phyloP scores from a whole-genome alignment of 495 filamentous ascomycete genomes.

The Neurospora sp. region DNA sequence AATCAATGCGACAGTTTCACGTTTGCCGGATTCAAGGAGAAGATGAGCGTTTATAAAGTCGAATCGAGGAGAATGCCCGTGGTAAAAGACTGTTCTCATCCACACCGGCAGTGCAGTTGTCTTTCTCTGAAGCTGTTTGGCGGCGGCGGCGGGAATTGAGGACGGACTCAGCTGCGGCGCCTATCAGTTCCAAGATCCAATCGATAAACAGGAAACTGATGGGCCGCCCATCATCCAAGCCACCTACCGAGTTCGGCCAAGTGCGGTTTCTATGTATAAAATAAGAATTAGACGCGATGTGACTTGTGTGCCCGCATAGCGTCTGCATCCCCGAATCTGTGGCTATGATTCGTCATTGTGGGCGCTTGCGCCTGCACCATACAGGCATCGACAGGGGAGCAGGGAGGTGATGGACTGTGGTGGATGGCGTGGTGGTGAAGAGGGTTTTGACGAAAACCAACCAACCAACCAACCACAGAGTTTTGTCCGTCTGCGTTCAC shows the following conservation, averaged over 20 bases:
- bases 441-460: not conserved
- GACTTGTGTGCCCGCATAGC: slow-evolving; percentile 17
- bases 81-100: not conserved
- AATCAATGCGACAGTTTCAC: not conserved
- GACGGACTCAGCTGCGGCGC: not conserved
- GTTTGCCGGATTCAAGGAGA: not conserved
- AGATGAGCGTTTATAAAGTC: not conserved
- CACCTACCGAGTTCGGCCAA: not conserved
- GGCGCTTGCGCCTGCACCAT: slow-evolving; percentile 27
- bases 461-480: slow-evolving; percentile 1
- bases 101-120: not conserved
- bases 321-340: slow-evolving; percentile 1
- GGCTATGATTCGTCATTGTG: slow-evolving; percentile 10
- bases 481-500: not conserved
- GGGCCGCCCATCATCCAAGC: not conserved
- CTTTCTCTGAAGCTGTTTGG: not conserved
- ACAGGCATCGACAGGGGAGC: slow-evolving; percentile 8
- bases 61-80: not conserved
- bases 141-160: not conserved
- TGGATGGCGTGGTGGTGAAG: not conserved
- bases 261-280: not conserved
- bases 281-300: slow-evolving; percentile 25
- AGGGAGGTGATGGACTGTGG: not conserved
- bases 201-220: not conserved
- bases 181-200: not conserved